phyloP scores from a whole-genome alignment of 306 rosid genomes.

The Clitoria ternatea region DNA sequence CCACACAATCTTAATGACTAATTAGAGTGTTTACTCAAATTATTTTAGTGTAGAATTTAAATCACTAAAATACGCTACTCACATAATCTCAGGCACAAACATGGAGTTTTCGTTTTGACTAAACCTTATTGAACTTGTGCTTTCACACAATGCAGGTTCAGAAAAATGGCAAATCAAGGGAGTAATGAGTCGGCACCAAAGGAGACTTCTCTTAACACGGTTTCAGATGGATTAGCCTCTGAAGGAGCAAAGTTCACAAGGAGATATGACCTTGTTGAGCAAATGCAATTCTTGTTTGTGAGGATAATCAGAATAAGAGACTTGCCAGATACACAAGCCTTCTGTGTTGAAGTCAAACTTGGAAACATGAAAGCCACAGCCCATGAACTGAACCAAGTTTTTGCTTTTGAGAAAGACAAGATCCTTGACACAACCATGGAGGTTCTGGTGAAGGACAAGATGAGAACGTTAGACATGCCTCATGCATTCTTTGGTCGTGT shows the following conservation, averaged over 20 bases:
- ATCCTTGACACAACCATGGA: slow-evolving; percentile 9
- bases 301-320: slow-evolving; percentile 30
- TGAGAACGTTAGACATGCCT: background rate
- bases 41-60: too few relatives aligned
- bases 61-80: too few relatives aligned
- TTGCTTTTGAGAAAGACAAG: slow-evolving; percentile 28
- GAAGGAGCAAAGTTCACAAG: slow-evolving; percentile 15
- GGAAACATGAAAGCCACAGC: slow-evolving; percentile 38
- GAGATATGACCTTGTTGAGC: slow-evolving; percentile 41
- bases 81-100: background rate
- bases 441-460: slow-evolving; percentile 20
- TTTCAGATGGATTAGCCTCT: background rate
- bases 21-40: too few relatives aligned
- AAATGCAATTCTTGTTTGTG: slow-evolving; percentile 42
- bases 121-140: background rate
- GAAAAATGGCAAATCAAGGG: slow-evolving; percentile 3
- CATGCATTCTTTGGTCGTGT: slow-evolving; percentile 18
- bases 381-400: slow-evolving; percentile 39
- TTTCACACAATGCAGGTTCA: background rate
- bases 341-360: slow-evolving; percentile 38
- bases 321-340: slow-evolving; percentile 10
- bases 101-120: too few relatives aligned
- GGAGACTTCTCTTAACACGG: slow-evolving; percentile 27
- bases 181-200: slow-evolving; percentile 16
- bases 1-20: too few relatives aligned